A percentile compares a stretch with the other conserved stretches of the same genome.
Evolutionary conservation across 306 rosid species (phyloP).

Genomic region (Cicer cuneatum): DNA sequence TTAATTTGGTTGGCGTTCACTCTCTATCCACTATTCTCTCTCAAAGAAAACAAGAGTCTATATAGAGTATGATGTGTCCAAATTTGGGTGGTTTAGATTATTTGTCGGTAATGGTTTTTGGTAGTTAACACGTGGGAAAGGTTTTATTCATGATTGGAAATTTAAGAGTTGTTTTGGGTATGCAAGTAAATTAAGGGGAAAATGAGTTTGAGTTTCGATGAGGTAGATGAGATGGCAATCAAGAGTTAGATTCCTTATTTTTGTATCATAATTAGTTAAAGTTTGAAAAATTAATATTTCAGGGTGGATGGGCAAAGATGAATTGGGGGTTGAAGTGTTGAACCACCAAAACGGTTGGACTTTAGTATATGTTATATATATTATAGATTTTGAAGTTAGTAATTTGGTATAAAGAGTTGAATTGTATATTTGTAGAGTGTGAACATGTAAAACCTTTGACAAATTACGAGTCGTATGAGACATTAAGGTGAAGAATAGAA

Average conservation of each 20-base stretch:
- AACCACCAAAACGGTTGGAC: conserved; percentile 69
- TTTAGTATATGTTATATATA: conserved; percentile 16
- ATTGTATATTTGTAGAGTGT: conserved; percentile 34
- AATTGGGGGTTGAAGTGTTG: conserved; percentile 57
- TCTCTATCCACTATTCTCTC: conserved; percentile 32
- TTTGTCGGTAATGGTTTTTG: conserved; percentile 39
- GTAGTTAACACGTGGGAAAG: conserved; percentile 43
- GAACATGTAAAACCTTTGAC: conserved; percentile 39
- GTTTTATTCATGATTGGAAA: conserved; percentile 30
- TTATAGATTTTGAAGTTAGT: conserved; percentile 6
- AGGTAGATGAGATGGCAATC: conserved; percentile 49
- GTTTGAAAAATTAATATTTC: conserved; percentile 17
- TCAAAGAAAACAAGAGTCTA: conserved; percentile 48
- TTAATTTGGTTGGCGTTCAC: conserved; percentile 64
- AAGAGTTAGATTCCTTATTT: conserved; percentile 48
- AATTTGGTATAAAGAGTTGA: conserved; percentile 26
- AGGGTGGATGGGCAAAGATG: background rate
- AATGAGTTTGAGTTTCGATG: conserved; percentile 39
- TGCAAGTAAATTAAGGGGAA: conserved; percentile 12
- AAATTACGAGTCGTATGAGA: conserved; percentile 48
- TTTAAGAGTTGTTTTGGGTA: conserved; percentile 17
- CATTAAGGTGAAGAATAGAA: conserved; percentile 17
- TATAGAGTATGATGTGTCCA: conserved; percentile 52
- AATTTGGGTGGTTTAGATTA: conserved; percentile 46
- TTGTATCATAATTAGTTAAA: conserved; percentile 43